Conservation (phyloP, 768 basidiomycete species). For the Suillus decipiens region DNA sequence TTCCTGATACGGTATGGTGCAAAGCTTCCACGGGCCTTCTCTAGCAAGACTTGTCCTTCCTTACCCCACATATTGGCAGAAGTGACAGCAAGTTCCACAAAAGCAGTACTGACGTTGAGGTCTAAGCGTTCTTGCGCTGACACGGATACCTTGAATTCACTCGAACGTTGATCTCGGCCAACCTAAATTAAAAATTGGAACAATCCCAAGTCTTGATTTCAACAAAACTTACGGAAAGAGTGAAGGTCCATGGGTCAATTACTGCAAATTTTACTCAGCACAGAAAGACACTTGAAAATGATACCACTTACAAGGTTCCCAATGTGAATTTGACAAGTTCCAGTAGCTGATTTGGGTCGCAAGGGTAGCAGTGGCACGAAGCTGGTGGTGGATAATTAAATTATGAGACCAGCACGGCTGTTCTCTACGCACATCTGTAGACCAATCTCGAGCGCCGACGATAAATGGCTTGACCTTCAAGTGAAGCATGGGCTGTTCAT, state of each 20-base stretch:
- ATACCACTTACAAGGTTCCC: constrained; percentile 79
- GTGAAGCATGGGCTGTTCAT: constrained; percentile 94
- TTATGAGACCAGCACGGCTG: background rate
- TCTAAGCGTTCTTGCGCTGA: constrained; percentile 84
- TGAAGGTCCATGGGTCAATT: constrained; percentile 95
- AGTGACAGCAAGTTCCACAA: constrained; percentile 81
- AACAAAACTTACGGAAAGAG: constrained; percentile 52
- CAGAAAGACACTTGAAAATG: background rate
- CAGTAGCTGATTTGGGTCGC: constrained; percentile 89
- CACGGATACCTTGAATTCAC: constrained; percentile 59
- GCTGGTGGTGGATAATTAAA: constrained; percentile 41
- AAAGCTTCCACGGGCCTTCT: constrained; percentile 82
- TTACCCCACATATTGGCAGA: constrained; percentile 72
- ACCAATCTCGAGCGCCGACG: constrained; percentile 89
- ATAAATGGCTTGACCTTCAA: constrained; percentile 84
- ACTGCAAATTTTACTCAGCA: constrained; percentile 47
- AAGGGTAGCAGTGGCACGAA: constrained; percentile 82
- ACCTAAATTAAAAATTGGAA: constrained; percentile 46
- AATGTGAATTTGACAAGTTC: constrained; percentile 97
- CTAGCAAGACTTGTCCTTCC: constrained; percentile 69
- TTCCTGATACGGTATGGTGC: constrained; percentile 94
- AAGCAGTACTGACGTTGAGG: constrained; percentile 87
- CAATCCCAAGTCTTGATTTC: background rate
- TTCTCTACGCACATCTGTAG: constrained; percentile 65
- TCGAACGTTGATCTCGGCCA: constrained; percentile 48